Evolutionary conservation across 371 early-diverging fungal species (phyloP), one percentile per base, ranked within the genome.

Genomic region (Mortierella sp.): DNA sequence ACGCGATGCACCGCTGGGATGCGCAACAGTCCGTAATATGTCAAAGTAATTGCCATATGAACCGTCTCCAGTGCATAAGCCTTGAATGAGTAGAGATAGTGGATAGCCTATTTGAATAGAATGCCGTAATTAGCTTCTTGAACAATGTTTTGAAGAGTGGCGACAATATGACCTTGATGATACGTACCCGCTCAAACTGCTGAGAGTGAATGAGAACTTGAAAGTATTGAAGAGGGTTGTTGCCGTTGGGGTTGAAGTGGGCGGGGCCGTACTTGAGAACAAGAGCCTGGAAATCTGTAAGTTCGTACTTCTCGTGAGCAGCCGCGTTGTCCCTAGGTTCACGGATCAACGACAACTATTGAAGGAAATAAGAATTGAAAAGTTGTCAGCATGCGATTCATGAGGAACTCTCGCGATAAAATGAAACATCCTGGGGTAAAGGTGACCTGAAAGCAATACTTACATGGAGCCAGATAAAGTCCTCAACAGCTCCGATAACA

Each of bases 21-120:
- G n/a, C 94, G 91, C 50, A 98, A 89, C 52, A 95, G 76, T 7
- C 97, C 96, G 79, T 94, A 91, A 85, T 95, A 94, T 0, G 94
- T 95, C 81, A 97, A 84, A 1, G 94, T 94, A 65, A 97, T 94
- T 42, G 96, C 97, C 89, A 97, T 94, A 76, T 98, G 99, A 14
- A 98, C 94, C 8, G 97, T 97, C 81, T 99, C 98, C 24, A 95
- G 81, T 42, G 91, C 89, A 76, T 90, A 94, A 7, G 80, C 84
- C 31, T 93, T 94, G 34, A 90, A 87, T 74, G 90, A 89, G 65
- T 91, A 89, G 50, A 97, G 88, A 76, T 94, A 95, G 65, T 92
- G 89, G 31, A 97, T 89, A 26, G 97, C 98, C 88, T 95, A 83
- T 24, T 48, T 19, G 14, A 48, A 3, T 16, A 57, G 24, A 57